phyloP scores from a whole-genome alignment of 2,329 filamentous ascomycete species.

The Colletotrichum cordylinicola region DNA sequence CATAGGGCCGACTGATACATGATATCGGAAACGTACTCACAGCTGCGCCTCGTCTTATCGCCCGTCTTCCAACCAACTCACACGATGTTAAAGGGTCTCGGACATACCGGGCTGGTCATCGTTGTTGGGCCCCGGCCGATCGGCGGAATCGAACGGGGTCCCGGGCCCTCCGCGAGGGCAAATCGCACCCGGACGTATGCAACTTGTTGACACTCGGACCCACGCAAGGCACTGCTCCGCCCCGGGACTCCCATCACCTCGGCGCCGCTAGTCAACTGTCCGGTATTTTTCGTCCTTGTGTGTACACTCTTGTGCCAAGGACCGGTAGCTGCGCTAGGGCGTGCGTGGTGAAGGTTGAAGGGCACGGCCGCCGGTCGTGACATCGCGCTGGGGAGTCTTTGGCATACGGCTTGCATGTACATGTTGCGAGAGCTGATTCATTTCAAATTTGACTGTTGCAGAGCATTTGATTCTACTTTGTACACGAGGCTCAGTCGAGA shows the following conservation, averaged over 20 bases:
- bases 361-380: not conserved
- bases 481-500: not conserved
- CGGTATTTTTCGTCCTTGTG: not conserved
- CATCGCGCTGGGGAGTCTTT: not conserved
- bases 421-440: not conserved
- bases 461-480: not conserved
- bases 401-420: not conserved
- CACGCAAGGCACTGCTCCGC: not conserved
- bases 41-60: not conserved
- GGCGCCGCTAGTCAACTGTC: not conserved
- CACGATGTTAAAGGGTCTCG: not conserved
- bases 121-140: not conserved
- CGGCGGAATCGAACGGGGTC: not conserved
- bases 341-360: not conserved
- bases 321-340: not conserved
- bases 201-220: slow-evolving; percentile 6
- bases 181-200: not conserved
- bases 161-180: not conserved
- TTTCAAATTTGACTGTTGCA: not conserved
- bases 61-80: not conserved
- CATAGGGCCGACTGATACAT: not conserved
- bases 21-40: not conserved
- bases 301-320: not conserved
- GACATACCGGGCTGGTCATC: not conserved
- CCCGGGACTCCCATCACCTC: not conserved